A percentile compares a stretch with the other conserved stretches of the same genome.
These are phyloP conservation scores for Cryoendolithus antarcticus DNA, from an alignment of 2,329 filamentous ascomycete genomes.

Conservation along the genomic window DNA sequence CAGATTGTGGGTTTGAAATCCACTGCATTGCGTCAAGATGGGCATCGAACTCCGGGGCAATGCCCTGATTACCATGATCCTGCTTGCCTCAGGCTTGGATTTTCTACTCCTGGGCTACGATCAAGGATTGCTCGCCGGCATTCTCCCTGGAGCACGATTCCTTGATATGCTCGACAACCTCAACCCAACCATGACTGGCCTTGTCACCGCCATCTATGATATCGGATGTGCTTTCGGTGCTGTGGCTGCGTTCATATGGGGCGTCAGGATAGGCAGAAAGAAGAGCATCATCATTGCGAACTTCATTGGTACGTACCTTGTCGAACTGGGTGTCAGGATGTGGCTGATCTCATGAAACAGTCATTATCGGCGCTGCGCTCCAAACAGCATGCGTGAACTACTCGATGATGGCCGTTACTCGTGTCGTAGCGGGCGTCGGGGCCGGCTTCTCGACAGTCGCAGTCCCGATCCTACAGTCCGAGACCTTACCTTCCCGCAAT, in stretches of 20 bases:
- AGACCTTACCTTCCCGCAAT: conserved; percentile 20
- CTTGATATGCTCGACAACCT: conserved; percentile 17
- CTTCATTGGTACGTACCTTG: conserved; percentile 6
- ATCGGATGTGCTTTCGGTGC: conserved; percentile 18
- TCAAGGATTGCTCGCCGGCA: conserved; percentile 20
- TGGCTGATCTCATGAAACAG: conserved; percentile 3
- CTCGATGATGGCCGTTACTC: conserved; percentile 14
- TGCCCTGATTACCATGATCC: conserved; percentile 16
- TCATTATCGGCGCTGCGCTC: conserved; percentile 15
- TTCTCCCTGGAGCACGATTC: conserved; percentile 18
- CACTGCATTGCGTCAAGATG: too few species aligned
- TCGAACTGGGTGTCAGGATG: too few species aligned
- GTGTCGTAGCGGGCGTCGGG: conserved; percentile 17
- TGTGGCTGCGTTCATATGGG: conserved; percentile 15
- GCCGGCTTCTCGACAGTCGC: conserved; percentile 19
- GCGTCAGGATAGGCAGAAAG: conserved; percentile 15
- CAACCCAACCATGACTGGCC: conserved; percentile 14
- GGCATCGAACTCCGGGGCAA: conserved; percentile 10
- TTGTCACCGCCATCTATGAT: conserved; percentile 17
- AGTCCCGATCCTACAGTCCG: conserved; percentile 19
- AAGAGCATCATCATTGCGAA: conserved; percentile 16
- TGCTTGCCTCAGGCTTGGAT: conserved; percentile 17
- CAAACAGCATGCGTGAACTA: conserved; percentile 16
- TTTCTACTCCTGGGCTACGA: conserved; percentile 19
- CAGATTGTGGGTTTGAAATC: too few species aligned